These are phyloP conservation scores for Panicum hallii DNA, from an alignment of 202 grass and related monocot species.

Conservation along the genomic window DNA sequence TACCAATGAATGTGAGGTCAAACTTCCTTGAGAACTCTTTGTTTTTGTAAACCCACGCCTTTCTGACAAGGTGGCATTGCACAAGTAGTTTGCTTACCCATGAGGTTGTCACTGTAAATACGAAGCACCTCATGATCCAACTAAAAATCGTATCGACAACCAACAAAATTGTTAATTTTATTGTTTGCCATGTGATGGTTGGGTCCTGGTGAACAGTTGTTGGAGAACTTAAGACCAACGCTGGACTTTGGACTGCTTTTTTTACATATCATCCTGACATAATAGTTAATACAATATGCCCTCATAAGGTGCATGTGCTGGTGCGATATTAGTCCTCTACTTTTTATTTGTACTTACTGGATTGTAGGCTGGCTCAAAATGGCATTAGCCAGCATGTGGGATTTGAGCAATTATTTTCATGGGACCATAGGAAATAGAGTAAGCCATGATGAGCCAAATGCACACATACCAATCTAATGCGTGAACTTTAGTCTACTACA, in stretches of 20 bases:
- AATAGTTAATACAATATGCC: slow-evolving; percentile 28
- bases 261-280: slow-evolving; percentile 4
- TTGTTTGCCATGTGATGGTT: slow-evolving; percentile 6
- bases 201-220: background rate
- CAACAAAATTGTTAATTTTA: background rate
- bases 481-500: background rate
- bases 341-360: slow-evolving; percentile 4
- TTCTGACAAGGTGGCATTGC: background rate
- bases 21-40: background rate
- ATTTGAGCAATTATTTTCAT: slow-evolving; percentile 8
- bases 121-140: slow-evolving; percentile 2
- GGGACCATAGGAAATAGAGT: slow-evolving; percentile 26
- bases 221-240: background rate
- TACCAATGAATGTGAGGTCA: slow-evolving; percentile 31
- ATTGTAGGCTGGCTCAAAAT: slow-evolving; percentile 26
- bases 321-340: slow-evolving; percentile 17
- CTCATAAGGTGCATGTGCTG: background rate
- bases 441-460: background rate
- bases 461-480: background rate
- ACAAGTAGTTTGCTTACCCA: background rate
- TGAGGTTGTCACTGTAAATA: background rate
- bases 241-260: background rate
- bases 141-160: background rate
- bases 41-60: background rate
- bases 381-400: background rate